Evolutionary conservation across 2,329 filamentous ascomycete species (phyloP).

Genomic region (Colletotrichum chlorophyti): DNA sequence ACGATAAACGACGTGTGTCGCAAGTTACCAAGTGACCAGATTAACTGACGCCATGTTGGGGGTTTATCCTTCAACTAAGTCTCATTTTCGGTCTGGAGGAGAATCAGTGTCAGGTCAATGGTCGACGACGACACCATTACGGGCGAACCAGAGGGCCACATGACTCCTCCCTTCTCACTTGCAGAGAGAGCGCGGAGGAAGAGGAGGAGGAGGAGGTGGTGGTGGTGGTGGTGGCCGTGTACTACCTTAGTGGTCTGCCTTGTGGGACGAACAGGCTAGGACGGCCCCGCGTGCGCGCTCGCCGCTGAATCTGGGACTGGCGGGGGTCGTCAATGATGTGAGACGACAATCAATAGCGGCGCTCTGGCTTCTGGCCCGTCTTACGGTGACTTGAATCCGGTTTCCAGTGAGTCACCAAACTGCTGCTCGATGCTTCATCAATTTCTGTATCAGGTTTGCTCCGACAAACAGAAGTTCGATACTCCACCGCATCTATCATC

Average conservation of each 20-base stretch:
- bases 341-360: background rate
- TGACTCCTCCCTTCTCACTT: conserved; percentile 4
- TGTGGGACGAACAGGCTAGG: conserved; percentile 1
- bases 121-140: conserved; percentile 15
- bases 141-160: conserved; percentile 7
- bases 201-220: background rate
- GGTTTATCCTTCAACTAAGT: background rate
- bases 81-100: background rate
- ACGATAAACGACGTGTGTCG: background rate
- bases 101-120: conserved; percentile 1
- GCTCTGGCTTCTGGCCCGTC: background rate
- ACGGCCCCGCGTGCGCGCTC: too few species aligned
- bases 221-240: conserved; percentile 3
- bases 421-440: too few species aligned
- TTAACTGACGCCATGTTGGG: background rate
- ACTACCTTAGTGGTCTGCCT: too few species aligned
- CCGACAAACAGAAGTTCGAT: too few species aligned
- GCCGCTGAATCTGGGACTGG: too few species aligned
- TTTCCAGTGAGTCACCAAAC: too few species aligned
- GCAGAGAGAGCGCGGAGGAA: too few species aligned
- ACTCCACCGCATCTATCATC: too few species aligned
- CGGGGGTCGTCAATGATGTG: too few species aligned
- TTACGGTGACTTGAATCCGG: too few species aligned
- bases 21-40: background rate
- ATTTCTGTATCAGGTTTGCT: too few species aligned